Percentiles rank a stretch among this genome's conserved stretches.
Evolutionary conservation across 2,329 filamentous ascomycete species (phyloP).

Genomic region (Paracoccidioides lutzii): DNA sequence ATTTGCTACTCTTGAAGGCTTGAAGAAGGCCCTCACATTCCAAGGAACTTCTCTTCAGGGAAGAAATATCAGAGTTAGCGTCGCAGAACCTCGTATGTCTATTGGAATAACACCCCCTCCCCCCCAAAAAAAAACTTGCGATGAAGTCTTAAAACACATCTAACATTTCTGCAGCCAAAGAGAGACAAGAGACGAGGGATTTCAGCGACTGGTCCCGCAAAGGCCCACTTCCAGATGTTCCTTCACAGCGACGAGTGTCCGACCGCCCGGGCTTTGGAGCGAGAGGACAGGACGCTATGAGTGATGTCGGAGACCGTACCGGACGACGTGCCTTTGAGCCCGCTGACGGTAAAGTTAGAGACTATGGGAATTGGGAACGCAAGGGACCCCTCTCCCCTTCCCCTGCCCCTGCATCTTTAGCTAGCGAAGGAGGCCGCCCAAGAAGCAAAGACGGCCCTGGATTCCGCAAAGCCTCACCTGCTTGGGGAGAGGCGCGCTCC

Average conservation of each 20-base stretch:
- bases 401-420: slow-evolving; percentile 34
- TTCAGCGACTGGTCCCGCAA: slow-evolving; percentile 86
- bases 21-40: slow-evolving; percentile 78
- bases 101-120: slow-evolving; percentile 23
- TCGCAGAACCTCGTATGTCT: slow-evolving; percentile 89
- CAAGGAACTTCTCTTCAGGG: slow-evolving; percentile 76
- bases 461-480: slow-evolving; percentile 55
- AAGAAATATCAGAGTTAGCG: slow-evolving; percentile 80
- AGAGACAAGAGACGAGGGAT: slow-evolving; percentile 67
- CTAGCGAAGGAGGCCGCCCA: slow-evolving; percentile 43
- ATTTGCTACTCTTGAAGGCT: slow-evolving; percentile 72
- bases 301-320: slow-evolving; percentile 49
- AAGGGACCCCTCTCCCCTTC: slow-evolving; percentile 76
- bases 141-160: neutral
- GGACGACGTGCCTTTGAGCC: slow-evolving; percentile 54
- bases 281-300: slow-evolving; percentile 42
- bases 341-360: slow-evolving; percentile 61
- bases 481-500: slow-evolving; percentile 56
- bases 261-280: slow-evolving; percentile 43
- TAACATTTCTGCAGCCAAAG: slow-evolving; percentile 54
- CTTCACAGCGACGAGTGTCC: slow-evolving; percentile 43
- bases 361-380: slow-evolving; percentile 87
- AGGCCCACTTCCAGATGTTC: slow-evolving; percentile 69
- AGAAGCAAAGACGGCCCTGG: slow-evolving; percentile 47
- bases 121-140: neutral